Evolutionary conservation across 2,329 filamentous ascomycete genomes (phyloP).

Genomic region (Cladophialophora yegresii): DNA sequence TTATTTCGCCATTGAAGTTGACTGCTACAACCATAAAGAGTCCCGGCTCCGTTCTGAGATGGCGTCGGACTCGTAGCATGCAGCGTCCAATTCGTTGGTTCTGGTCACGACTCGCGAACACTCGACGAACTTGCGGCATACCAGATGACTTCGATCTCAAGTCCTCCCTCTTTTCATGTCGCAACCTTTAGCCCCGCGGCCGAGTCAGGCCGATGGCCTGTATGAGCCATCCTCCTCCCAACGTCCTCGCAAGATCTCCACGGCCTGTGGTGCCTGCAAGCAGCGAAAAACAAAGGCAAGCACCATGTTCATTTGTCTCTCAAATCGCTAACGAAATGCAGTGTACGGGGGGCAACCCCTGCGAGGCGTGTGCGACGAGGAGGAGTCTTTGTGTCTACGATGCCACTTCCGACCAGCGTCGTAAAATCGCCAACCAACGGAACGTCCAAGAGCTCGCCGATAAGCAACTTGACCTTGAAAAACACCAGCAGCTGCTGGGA

Average conservation of each 20-base stretch:
- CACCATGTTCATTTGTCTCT: not conserved
- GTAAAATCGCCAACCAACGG: conserved; percentile 36
- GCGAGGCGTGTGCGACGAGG: conserved; percentile 34
- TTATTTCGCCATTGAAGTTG: not conserved
- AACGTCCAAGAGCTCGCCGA: conserved; percentile 35
- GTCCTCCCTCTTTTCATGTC: conserved; percentile 28
- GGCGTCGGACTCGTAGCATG: conserved; percentile 2
- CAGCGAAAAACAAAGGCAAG: conserved; percentile 35
- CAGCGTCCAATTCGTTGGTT: not conserved
- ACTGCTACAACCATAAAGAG: not conserved
- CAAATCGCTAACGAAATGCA: conserved; percentile 10
- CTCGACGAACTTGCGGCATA: not conserved
- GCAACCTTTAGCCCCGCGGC: conserved; percentile 33
- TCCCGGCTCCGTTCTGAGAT: not conserved
- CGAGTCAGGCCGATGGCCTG: conserved; percentile 3
- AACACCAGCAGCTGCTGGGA: conserved; percentile 33
- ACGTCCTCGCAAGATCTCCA: conserved; percentile 36
- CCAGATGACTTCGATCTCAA: conserved; percentile 7
- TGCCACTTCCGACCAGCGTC: conserved; percentile 34
- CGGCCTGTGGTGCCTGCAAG: conserved; percentile 36
- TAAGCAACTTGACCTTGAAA: conserved; percentile 29
- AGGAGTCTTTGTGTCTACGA: conserved; percentile 34
- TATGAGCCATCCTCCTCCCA: conserved; percentile 14
- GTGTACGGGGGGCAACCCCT: conserved; percentile 35
- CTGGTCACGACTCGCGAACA: not conserved